Evolutionary conservation across 2,329 filamentous ascomycete species (phyloP), one percentile per base, ranked within the genome.

Genomic region (Paraphoma sp.): DNA sequence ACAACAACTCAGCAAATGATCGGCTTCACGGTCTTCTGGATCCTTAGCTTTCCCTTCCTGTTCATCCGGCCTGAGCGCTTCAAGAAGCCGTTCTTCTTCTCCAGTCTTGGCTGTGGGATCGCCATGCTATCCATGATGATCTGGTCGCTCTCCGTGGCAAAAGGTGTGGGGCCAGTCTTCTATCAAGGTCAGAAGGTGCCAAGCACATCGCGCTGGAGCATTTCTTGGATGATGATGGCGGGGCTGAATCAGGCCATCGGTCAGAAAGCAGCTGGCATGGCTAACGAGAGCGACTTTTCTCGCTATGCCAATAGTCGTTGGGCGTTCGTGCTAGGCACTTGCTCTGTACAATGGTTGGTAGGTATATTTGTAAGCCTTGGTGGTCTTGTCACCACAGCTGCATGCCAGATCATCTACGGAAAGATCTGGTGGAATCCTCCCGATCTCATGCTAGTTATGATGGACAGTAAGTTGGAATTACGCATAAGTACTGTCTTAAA

Each of bases 51-150:
- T 9, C 78, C 79, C 1, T 72, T 83, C 17, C 70, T 83, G 10
- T 79, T 76, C 44, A 71, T 82, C 28, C 73, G 73, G 1, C 81
- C 81, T 0, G 75, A 82, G 53, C 71, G 75, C 46, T 78, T 79
- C 28, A 76, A 73, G 51, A 65, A 66, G 49, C 67, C 75, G 5
- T 62, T 70, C 36, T 64, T 71, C 38, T 65, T 63, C 33, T 65
- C 65, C 1, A 68, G 43, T 28, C 63, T 76, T 16, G 77, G 70
- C 9, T 67, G 64, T 28, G 64, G 67, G 62, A 81, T 70, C 14
- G 66, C 64, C 9, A 60, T 72, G 40, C 48, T 70, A 17, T 54
- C 56, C 5, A 65, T 73, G 31, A 55, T 71, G 41, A 69, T 71
- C n/a, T 75, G 78, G 72, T 68, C 77, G 1, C 53, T 78, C 6